Evolutionary conservation across 2,329 filamentous ascomycete species (phyloP).

Genomic region (Trichoderma asperellum): DNA sequence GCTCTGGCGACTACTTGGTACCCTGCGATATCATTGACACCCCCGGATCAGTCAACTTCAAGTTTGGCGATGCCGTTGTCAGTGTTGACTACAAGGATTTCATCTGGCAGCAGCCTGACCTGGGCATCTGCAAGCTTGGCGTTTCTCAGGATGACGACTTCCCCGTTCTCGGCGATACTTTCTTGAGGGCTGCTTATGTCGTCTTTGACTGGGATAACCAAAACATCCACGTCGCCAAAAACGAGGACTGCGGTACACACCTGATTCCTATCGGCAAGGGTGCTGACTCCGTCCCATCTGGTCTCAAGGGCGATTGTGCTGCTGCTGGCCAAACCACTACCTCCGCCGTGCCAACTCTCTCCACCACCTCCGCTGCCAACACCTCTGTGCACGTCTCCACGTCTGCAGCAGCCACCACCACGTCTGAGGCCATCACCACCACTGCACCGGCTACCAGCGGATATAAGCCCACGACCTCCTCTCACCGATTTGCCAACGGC

Average conservation of each 20-base stretch:
- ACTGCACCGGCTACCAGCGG: conserved; percentile 3
- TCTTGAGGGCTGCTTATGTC: conserved; percentile 50
- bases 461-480: neutral
- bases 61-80: conserved; percentile 51
- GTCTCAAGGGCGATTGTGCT: conserved; percentile 38
- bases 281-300: conserved; percentile 43
- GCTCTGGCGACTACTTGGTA: conserved; percentile 53
- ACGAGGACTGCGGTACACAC: conserved; percentile 45
- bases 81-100: conserved; percentile 53
- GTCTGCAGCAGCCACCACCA: conserved; percentile 22
- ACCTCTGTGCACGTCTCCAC: conserved; percentile 20
- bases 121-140: conserved; percentile 48
- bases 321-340: conserved; percentile 30
- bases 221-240: conserved; percentile 44
- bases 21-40: conserved; percentile 45
- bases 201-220: conserved; percentile 50
- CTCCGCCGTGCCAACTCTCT: conserved; percentile 24
- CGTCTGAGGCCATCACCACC: neutral
- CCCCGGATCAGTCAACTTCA: conserved; percentile 51
- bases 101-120: conserved; percentile 45
- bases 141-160: conserved; percentile 49
- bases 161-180: conserved; percentile 50
- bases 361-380: conserved; percentile 28
- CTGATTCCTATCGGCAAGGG: conserved; percentile 46
- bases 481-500: conserved; percentile 15